Percentiles rank a stretch among this genome's conserved stretches.
phyloP scores from a whole-genome alignment of 2,329 filamentous ascomycete genomes.

The Paecilomyces fulvus region DNA sequence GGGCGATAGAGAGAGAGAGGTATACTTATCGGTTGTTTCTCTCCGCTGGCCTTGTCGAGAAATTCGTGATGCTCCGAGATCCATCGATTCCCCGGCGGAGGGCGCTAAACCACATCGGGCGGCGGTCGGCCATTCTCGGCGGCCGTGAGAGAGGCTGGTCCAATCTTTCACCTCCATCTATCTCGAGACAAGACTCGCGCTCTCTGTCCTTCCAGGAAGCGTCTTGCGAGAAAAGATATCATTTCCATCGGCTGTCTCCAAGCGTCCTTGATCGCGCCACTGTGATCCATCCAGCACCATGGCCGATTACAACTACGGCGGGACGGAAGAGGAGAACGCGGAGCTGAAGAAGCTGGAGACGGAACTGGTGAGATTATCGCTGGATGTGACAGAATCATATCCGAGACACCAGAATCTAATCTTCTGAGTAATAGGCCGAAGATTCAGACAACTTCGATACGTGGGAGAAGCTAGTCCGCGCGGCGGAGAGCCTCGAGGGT shows the following conservation, averaged over 20 bases:
- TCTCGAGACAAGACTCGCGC: background rate
- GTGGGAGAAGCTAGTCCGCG: constrained; percentile 87
- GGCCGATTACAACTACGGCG: constrained; percentile 66
- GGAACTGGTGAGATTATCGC: constrained; percentile 59
- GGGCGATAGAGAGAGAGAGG: background rate
- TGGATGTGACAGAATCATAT: background rate
- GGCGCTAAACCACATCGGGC: constrained; percentile 15
- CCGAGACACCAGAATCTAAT: background rate
- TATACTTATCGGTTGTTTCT: background rate
- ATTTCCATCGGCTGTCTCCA: constrained; percentile 1
- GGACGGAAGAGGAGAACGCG: constrained; percentile 70
- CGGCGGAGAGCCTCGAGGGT: constrained; percentile 77
- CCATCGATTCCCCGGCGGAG: background rate
- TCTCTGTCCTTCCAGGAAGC: background rate
- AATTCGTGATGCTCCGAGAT: constrained; percentile 1
- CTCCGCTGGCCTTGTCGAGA: background rate
- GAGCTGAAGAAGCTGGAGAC: constrained; percentile 71
- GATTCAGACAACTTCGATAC: constrained; percentile 87
- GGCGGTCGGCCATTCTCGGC: constrained; percentile 6
- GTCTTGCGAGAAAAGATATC: constrained; percentile 3
- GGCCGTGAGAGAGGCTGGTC: background rate
- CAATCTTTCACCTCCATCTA: background rate
- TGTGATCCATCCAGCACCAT: constrained; percentile 35
- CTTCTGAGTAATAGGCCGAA: constrained; percentile 38
- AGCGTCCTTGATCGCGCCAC: background rate